Conservation (phyloP, 2,329 filamentous ascomycete genomes). For the Xylariaceae sp. region DNA sequence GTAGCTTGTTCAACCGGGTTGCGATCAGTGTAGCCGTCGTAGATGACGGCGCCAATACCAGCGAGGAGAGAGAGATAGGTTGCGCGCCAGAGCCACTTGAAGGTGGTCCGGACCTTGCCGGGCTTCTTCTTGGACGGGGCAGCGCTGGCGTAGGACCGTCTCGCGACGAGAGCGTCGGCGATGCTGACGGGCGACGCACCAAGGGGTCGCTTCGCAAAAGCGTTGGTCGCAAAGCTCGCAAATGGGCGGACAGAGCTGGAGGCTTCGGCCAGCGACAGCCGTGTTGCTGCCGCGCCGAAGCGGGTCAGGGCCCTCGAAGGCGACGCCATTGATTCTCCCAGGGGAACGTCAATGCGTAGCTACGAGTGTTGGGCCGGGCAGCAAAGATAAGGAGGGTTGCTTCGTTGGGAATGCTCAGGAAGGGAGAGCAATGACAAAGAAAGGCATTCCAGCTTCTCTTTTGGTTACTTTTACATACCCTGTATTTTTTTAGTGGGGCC, state of each 20-base stretch:
- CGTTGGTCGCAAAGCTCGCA: conserved; percentile 28
- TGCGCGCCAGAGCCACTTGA: conserved; percentile 79
- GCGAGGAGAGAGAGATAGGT: conserved; percentile 71
- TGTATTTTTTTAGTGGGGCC: neutral
- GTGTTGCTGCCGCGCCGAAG: conserved; percentile 28
- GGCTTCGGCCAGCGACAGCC: conserved; percentile 29
- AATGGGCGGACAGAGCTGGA: conserved; percentile 21
- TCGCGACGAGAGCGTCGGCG: conserved; percentile 35
- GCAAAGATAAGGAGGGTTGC: neutral
- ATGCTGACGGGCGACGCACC: conserved; percentile 30
- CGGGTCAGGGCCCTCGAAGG: conserved; percentile 40
- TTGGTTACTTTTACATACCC: neutral
- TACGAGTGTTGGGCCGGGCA: conserved; percentile 12
- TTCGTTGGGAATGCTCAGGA: neutral
- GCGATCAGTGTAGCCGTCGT: conserved; percentile 76
- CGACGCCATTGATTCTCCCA: conserved; percentile 40
- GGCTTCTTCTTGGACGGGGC: conserved; percentile 45
- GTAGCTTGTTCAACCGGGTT: conserved; percentile 74
- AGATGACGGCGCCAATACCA: conserved; percentile 65
- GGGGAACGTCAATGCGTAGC: conserved; percentile 20
- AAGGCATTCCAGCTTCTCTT: neutral
- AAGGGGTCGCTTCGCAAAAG: conserved; percentile 29
- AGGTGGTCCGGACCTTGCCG: conserved; percentile 58
- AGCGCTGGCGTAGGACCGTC: conserved; percentile 47
- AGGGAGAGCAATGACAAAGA: conserved; percentile 10